Evolutionary conservation across 371 early-diverging fungal genomes (phyloP).

Genomic region (Mucor racemosus): DNA sequence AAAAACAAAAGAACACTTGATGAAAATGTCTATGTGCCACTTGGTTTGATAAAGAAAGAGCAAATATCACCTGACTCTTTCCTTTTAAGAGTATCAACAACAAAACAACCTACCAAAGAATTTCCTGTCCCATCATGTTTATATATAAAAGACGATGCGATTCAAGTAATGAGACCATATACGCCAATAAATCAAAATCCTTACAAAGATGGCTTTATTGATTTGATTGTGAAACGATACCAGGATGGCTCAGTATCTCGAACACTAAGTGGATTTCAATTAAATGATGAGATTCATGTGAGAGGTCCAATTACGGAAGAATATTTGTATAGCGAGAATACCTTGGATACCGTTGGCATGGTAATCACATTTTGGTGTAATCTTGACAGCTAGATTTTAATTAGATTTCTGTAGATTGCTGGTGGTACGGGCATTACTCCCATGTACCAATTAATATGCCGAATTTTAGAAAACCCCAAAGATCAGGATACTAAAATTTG

Average conservation of each 20-base stretch:
- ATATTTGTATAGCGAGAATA: conserved; percentile 51
- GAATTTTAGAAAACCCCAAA: conserved; percentile 32
- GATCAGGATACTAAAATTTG: conserved; percentile 46
- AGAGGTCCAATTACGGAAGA: conserved; percentile 64
- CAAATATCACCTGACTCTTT: conserved; percentile 41
- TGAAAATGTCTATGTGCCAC: conserved; percentile 34
- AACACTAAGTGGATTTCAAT: conserved; percentile 45
- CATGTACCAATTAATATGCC: conserved; percentile 61
- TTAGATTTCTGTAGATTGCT: conserved; percentile 40
- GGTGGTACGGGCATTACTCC: conserved; percentile 96
- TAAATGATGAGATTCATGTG: conserved; percentile 53
- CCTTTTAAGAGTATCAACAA: conserved; percentile 34
- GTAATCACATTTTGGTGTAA: conserved; percentile 26
- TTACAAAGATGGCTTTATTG: conserved; percentile 54
- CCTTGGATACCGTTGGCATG: conserved; percentile 63
- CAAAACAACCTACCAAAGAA: conserved; percentile 15
- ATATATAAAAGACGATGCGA: conserved; percentile 68
- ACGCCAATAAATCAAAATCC: conserved; percentile 62
- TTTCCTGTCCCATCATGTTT: conserved; percentile 59
- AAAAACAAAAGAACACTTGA: conserved; percentile 18
- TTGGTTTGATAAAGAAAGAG: conserved; percentile 31
- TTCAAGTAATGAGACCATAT: conserved; percentile 71
- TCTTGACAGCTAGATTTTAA: conserved; percentile 10
- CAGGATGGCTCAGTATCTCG: conserved; percentile 58
- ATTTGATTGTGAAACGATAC: conserved; percentile 68